Base-by-base conservation (phyloP, 2,329 filamentous ascomycete genomes). In the Fusarium secorum region DNA sequence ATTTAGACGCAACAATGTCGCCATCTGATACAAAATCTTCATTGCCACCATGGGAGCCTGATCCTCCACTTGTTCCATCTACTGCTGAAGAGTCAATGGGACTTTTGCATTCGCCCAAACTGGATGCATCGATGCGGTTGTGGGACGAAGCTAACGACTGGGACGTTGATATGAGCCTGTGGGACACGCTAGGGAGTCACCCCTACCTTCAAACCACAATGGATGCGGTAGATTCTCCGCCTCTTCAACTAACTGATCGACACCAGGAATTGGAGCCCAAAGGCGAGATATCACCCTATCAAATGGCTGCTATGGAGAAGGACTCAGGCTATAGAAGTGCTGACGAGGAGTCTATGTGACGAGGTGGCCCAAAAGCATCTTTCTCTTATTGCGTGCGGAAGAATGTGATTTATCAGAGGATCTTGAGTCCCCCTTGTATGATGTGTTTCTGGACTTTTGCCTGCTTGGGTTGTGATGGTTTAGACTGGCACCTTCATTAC, bases 371-470 rank as follows among this genome's bases (percentile, higher is more conserved):
- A 6, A 13, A 44, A 18, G 7, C 0, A 22, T 42, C 0, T 18
- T 5, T 5, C 15, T 13, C 4, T 42, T 42, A 13, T 42, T 8
- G 7, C 22, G 22, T 9, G 11, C 1, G 11, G 11, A 13, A 18
- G 11, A 24, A 44, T 22, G 0, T 39, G 0, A 13, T 15, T 39
- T 10, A 5, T 10, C 7, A 11, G 2, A 17, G 7, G 22, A 24
- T 8, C 17, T 17, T 18, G 11, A 22, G 0, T 26, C 11, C 18
- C 20, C 0, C 11, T 3, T 3, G 7, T 14, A 9, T 20, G 22
- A 7, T 26, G 22, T 3, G 0, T 13, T 20, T 6, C 7, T 26
- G 24, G 24, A 26, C 17, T 0, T 44, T 44, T 14, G 8, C 24
- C 5, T 20, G 17, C 17, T 26, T 44, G 8, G 7, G 17, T 4